A percentile compares a stretch with the other conserved stretches of the same genome.
Conservation (phyloP, 306 rosid genomes). For the Dryas octopetala region DNA sequence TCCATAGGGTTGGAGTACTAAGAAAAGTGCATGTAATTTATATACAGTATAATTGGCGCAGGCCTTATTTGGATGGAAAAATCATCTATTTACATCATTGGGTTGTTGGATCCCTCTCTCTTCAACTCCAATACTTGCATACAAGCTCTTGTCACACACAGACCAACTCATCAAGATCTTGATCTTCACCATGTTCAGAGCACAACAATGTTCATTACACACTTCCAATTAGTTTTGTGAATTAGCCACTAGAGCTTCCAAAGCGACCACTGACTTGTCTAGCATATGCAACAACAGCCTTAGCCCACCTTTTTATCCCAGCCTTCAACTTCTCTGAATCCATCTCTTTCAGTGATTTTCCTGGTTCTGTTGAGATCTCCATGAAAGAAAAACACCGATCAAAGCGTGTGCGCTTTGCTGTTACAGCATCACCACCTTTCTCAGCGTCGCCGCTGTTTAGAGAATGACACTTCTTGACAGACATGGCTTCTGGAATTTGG, state of each 20-base stretch:
- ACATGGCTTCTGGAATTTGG: slow-evolving; percentile 37
- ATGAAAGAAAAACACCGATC: slow-evolving; percentile 45
- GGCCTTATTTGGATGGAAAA: not conserved
- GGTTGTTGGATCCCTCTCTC: not conserved
- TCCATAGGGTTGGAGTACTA: not conserved
- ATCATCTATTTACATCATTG: slow-evolving; percentile 2
- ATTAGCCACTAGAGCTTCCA: slow-evolving; percentile 39
- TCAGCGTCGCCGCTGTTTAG: slow-evolving; percentile 34
- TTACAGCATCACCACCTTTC: slow-evolving; percentile 5
- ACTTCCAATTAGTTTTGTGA: not conserved
- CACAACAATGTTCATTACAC: not conserved
- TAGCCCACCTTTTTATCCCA: slow-evolving; percentile 87
- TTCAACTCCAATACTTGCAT: too few species aligned
- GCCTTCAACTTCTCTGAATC: slow-evolving; percentile 73
- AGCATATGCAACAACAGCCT: slow-evolving; percentile 85
- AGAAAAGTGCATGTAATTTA: not conserved
- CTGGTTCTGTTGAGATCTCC: slow-evolving; percentile 62
- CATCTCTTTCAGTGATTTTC: slow-evolving; percentile 71
- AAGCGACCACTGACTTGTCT: slow-evolving; percentile 71
- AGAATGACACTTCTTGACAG: slow-evolving; percentile 75
- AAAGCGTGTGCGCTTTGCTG: slow-evolving; percentile 32
- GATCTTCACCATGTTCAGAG: not conserved
- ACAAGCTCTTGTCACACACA: not conserved
- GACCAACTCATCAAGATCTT: not conserved
- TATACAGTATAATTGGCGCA: not conserved